Percentiles rank a stretch among this genome's conserved stretches.
Conservation (phyloP, 1,284 basidiomycete species). For the Ceratobasidium sp. region DNA sequence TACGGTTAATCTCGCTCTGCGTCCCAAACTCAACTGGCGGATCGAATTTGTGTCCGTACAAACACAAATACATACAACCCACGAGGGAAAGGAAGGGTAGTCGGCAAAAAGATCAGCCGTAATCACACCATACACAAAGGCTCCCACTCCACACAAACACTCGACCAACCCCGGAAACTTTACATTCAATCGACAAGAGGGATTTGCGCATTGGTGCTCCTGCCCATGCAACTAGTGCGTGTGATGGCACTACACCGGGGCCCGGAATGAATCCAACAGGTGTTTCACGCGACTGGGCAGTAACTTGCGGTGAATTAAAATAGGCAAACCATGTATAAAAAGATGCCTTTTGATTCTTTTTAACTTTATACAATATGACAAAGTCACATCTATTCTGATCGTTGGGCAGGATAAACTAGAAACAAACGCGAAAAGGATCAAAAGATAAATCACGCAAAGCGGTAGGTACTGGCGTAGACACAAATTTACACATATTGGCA, state of each 20-base stretch:
- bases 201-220: background rate
- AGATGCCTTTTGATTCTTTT: too few relatives aligned
- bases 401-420: conserved; percentile 19
- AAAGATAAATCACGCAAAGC: conserved; percentile 21
- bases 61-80: background rate
- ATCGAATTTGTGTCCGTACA: background rate
- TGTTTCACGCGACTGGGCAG: too few relatives aligned
- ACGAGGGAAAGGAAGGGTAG: background rate
- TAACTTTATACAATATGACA: conserved; percentile 5
- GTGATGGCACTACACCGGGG: too few relatives aligned
- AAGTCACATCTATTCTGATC: conserved; percentile 39
- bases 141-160: too few relatives aligned
- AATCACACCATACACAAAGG: background rate
- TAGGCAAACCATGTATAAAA: too few relatives aligned
- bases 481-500: conserved; percentile 37
- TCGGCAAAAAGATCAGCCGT: background rate
- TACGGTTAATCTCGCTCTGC: background rate
- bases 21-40: background rate
- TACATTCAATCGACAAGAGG: background rate
- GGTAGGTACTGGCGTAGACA: conserved; percentile 6
- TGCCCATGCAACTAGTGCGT: too few relatives aligned
- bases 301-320: too few relatives aligned
- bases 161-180: background rate
- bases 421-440: conserved; percentile 4
- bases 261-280: too few relatives aligned